Evolutionary conservation across 345 rosid species (phyloP), one percentile per base, ranked within the genome.

Genomic region (Arabis hirsuta): DNA sequence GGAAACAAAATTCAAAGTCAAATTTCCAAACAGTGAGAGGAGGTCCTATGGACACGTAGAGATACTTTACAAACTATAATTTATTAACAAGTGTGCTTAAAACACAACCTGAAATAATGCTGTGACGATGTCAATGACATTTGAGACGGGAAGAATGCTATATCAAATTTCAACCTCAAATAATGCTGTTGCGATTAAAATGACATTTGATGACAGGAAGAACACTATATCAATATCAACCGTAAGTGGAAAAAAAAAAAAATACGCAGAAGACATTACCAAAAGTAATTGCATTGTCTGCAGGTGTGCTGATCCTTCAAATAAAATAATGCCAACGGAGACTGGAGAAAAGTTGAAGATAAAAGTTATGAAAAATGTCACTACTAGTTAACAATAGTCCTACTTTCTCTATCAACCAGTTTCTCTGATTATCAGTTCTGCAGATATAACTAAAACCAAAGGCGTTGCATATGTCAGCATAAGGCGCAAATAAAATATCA

Each of bases 291-390:
- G 90, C 96, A 91, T 91, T 53, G 91, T 89, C 76, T 78, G 89
- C 6, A 83, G 92, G 80, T 95, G 97, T 62, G 93, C 93, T 44
- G 99, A 89, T 79, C 97, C 99, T 86, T 95, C 99, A 66, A 76
- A 91, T 70, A 95, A 90, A 77, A 91, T n/a, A n/a, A n/a, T 86
- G 77, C 99, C 99, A 53, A 90, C 80, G 22, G 97, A 91, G 82
- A 95, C 99, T 95, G 83, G 36, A 73, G 69, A 71, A 78, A 45
- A 66, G 75, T 73, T 22, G 73, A 76, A 42, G 34, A 76, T 43
- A 79, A 66, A 55, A 41, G 55, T 76, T 70, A 50, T 51, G 16
- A 58, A 65, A 68, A 42, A n/a, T 44, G 26, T 26, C 47, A 67
- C 63, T n/a, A n/a, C n/a, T 22, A 43, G 42, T 43, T 60, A 43